phyloP scores from a whole-genome alignment of 1,284 basidiomycete genomes.

The Tylopilus sp. region DNA sequence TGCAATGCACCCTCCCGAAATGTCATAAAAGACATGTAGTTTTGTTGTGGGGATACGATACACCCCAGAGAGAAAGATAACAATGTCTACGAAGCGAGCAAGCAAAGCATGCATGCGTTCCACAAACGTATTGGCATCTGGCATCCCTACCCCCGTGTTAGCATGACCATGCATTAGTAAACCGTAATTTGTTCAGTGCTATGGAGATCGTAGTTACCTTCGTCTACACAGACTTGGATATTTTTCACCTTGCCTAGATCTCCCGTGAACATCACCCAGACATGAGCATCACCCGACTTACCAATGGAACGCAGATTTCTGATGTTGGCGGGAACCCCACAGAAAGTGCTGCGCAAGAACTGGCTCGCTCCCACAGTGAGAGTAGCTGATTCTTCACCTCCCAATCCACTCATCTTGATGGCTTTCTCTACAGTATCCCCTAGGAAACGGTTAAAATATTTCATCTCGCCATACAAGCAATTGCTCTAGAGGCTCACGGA shows the following conservation, averaged over 20 bases:
- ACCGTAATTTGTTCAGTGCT: too few relatives aligned
- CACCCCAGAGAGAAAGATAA: not conserved
- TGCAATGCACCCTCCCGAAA: not conserved
- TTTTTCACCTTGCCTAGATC: not conserved
- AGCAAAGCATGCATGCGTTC: not conserved
- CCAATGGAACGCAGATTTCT: not conserved
- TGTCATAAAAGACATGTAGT: slow-evolving; percentile 1
- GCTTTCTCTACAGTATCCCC: not conserved
- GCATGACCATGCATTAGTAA: too few relatives aligned
- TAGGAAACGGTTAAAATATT: not conserved
- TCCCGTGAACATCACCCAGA: not conserved
- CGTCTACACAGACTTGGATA: not conserved
- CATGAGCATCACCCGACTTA: not conserved
- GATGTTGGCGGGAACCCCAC: not conserved
- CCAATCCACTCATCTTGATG: not conserved
- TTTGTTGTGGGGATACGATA: not conserved
- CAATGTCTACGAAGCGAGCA: not conserved
- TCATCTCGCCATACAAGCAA: too few relatives aligned
- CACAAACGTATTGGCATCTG: not conserved
- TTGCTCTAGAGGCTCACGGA: not conserved
- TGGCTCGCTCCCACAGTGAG: not conserved
- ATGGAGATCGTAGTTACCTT: not conserved
- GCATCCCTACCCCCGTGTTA: not conserved
- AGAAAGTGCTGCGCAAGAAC: not conserved
- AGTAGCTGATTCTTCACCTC: not conserved